These are phyloP conservation scores for Capsicum baccatum DNA, from an alignment of 257 asterid species.

Conservation along the genomic window DNA sequence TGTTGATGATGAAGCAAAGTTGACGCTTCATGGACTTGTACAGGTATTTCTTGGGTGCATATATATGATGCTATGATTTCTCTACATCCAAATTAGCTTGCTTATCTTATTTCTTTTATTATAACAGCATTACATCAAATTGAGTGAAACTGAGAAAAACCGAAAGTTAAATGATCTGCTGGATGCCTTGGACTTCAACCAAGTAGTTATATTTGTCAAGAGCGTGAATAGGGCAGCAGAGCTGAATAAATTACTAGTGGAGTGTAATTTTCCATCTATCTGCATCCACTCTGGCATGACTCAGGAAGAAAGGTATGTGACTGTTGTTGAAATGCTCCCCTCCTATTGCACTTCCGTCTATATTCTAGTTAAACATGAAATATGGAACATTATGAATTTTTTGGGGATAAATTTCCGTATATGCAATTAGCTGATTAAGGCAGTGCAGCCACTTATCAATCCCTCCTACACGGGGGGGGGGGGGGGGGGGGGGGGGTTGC, in stretches of 20 bases:
- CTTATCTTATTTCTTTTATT: not conserved
- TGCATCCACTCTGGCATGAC: slow-evolving; percentile 98
- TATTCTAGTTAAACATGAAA: not conserved
- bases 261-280: slow-evolving; percentile 89
- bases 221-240: slow-evolving; percentile 90
- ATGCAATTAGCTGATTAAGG: not conserved
- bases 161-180: slow-evolving; percentile 89
- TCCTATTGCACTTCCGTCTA: not conserved
- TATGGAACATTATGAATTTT: not conserved
- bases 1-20: slow-evolving; percentile 94
- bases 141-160: slow-evolving; percentile 87
- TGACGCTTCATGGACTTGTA: slow-evolving; percentile 97
- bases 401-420: not conserved
- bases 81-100: not conserved
- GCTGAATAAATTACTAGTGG: slow-evolving; percentile 87
- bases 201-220: slow-evolving; percentile 90
- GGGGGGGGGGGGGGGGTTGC: no score
- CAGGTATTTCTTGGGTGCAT: slow-evolving; percentile 54
- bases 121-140: slow-evolving; percentile 90
- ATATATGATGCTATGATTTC: slow-evolving; percentile 54
- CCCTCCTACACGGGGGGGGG: no score
- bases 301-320: slow-evolving; percentile 82
- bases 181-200: slow-evolving; percentile 93
- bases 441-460: not conserved
- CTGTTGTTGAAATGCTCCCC: not conserved